Base-by-base conservation (phyloP, 2,329 filamentous ascomycete genomes). In the Xylariaceae sp. region DNA sequence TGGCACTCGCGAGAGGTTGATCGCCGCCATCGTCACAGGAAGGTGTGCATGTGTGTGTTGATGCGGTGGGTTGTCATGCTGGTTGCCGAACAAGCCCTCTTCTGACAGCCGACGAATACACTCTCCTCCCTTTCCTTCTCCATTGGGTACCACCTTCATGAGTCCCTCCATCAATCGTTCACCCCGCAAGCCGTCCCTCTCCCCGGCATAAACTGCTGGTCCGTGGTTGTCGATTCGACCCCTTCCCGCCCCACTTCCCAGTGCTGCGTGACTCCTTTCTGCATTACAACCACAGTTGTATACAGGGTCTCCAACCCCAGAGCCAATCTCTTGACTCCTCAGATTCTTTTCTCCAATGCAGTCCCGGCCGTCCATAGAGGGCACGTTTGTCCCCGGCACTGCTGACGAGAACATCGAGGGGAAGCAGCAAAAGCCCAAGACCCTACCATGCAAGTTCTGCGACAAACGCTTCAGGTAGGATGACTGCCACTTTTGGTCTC, bases 381-480 rank as follows among this genome's bases (percentile, higher is more conserved):
- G 75, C 50, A 72, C 76, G 61, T 68, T 71, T 60, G 70, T 73
- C 53, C 69, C 73, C 62, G 70, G 66, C 59, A 70, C 66, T 70
- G 67, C 71, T 67, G 77, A 79, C 49, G 81, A 82, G 64, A 76
- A 75, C 63, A 76, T 75, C 58, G 82, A 84, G 66, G 73, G 73
- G 67, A 79, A 80, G 67, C 79, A 81, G 65, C 81, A 82, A 70
- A 85, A 85, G 67, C 82, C 83, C 65, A 85, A 85, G 73, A 82
- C 81, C 53, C 72, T 85, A 62, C 83, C 82, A 58, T 86, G 83
- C 77, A 82, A 82, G 68, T 85, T 83, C 68, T 86, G 83, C 72
- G 82, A 78, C 73, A 85, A 85, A 69, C 78, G 79, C 62, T 86
- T 86, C 72, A 80, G 82, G 82, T 85, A 72, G 74, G 81, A 72